phyloP scores from a whole-genome alignment of 495 filamentous ascomycete genomes.

The Pseudomonodictys pantanalensis region DNA sequence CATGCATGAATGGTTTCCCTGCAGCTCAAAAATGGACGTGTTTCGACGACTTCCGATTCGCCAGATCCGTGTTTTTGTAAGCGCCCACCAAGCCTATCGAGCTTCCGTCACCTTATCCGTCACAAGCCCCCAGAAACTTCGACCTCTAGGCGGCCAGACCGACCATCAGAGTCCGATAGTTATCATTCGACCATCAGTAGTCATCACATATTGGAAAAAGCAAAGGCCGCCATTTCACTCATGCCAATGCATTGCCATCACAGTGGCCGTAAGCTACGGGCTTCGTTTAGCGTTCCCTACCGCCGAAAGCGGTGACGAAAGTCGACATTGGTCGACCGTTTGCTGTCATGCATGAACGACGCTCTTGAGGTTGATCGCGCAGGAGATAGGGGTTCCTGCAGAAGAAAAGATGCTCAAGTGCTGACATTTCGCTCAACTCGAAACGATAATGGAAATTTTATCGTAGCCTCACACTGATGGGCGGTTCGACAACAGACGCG shows the following conservation, averaged over 20 bases:
- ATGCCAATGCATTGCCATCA: background rate
- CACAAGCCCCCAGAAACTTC: constrained; percentile 15
- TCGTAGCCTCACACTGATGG: too few species aligned
- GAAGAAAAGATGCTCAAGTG: too few species aligned
- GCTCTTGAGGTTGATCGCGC: too few species aligned
- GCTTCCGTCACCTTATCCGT: constrained; percentile 5
- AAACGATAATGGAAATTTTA: too few species aligned
- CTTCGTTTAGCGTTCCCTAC: background rate
- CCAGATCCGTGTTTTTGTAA: constrained; percentile 10
- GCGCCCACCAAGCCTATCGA: constrained; percentile 12
- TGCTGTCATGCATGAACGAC: too few species aligned
- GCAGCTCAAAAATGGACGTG: constrained; percentile 3
- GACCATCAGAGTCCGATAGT: background rate
- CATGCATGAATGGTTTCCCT: constrained; percentile 27
- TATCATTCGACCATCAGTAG: background rate
- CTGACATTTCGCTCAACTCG: too few species aligned
- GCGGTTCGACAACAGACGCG: too few species aligned
- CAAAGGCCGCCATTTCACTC: background rate
- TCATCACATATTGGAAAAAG: background rate
- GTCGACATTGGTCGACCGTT: background rate
- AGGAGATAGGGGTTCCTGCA: too few species aligned
- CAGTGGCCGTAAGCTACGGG: background rate
- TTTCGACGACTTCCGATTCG: constrained; percentile 5
- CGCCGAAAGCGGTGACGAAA: background rate
- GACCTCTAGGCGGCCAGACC: background rate